Conservation (phyloP, 176 grass and related monocot species). For the Triticum timopheevii region DNA sequence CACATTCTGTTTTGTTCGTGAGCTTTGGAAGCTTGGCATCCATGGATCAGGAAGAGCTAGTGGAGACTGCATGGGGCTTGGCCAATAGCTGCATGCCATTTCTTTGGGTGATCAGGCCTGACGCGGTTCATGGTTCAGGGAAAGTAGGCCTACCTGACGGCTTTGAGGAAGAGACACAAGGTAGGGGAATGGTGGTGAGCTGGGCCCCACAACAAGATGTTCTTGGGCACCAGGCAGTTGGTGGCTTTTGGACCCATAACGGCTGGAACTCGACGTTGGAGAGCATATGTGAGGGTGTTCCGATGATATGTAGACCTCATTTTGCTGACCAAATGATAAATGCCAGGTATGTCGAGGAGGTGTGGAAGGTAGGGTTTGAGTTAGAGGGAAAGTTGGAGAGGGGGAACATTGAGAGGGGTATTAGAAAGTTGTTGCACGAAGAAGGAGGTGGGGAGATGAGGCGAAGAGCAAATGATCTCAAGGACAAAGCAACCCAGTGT, state of each 20-base stretch:
- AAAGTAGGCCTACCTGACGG: neutral
- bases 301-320: constrained; percentile 34
- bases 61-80: constrained; percentile 45
- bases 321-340: constrained; percentile 52
- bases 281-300: constrained; percentile 37
- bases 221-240: constrained; percentile 8
- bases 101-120: constrained; percentile 31
- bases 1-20: constrained; percentile 29
- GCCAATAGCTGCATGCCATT: constrained; percentile 15
- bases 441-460: constrained; percentile 22
- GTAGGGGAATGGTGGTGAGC: constrained; percentile 14
- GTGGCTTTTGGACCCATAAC: constrained; percentile 49
- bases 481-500: neutral
- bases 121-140: neutral
- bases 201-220: constrained; percentile 49
- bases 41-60: neutral
- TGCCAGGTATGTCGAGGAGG: constrained; percentile 28
- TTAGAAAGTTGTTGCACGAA: neutral
- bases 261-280: constrained; percentile 52
- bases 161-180: constrained; percentile 12
- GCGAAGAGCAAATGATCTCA: neutral
- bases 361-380: constrained; percentile 43
- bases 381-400: constrained; percentile 23
- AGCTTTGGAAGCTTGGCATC: constrained; percentile 38
- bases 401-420: neutral